A percentile compares a stretch with the other conserved stretches of the same genome.
These are phyloP conservation scores for Termitomyces sp. DNA, from an alignment of 768 basidiomycete genomes.

Conservation along the genomic window DNA sequence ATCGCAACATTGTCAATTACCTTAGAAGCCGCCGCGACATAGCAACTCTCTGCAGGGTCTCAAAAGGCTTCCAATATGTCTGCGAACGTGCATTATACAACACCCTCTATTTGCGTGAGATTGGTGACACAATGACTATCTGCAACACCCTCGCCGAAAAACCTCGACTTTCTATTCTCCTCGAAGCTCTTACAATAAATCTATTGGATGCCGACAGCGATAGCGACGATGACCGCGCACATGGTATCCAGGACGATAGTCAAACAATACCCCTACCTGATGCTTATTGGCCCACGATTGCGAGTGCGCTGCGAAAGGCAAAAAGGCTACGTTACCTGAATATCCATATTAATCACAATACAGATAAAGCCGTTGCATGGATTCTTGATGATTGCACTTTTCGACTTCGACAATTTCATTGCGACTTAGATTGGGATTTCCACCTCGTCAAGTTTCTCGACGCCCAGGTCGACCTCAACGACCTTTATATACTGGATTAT, in stretches of 20 bases:
- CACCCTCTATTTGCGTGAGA: conserved; percentile 41
- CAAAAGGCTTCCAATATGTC: conserved; percentile 43
- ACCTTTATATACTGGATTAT: conserved; percentile 45
- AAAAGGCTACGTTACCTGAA: conserved; percentile 45
- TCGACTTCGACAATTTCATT: conserved; percentile 54
- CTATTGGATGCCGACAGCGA: conserved; percentile 26
- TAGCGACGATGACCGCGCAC: conserved; percentile 21
- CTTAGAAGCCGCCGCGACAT: conserved; percentile 49
- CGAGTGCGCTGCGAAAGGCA: conserved; percentile 41
- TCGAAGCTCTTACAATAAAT: conserved; percentile 49
- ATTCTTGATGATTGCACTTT: conserved; percentile 39
- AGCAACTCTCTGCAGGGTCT: conserved; percentile 52
- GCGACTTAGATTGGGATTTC: conserved; percentile 61
- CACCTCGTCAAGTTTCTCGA: conserved; percentile 49
- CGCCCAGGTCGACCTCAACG: conserved; percentile 38
- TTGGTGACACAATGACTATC: conserved; percentile 31
- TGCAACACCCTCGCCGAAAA: conserved; percentile 41
- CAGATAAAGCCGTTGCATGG: conserved; percentile 31
- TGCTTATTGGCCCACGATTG: conserved; percentile 46
- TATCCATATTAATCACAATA: conserved; percentile 36
- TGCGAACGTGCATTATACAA: conserved; percentile 59
- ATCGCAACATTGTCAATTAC: conserved; percentile 49
- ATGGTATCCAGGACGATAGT: conserved; percentile 18
- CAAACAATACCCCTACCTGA: conserved; percentile 21
- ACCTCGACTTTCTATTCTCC: conserved; percentile 43